phyloP scores from a whole-genome alignment of 2,329 filamentous ascomycete genomes.

The Cercospora sp. region DNA sequence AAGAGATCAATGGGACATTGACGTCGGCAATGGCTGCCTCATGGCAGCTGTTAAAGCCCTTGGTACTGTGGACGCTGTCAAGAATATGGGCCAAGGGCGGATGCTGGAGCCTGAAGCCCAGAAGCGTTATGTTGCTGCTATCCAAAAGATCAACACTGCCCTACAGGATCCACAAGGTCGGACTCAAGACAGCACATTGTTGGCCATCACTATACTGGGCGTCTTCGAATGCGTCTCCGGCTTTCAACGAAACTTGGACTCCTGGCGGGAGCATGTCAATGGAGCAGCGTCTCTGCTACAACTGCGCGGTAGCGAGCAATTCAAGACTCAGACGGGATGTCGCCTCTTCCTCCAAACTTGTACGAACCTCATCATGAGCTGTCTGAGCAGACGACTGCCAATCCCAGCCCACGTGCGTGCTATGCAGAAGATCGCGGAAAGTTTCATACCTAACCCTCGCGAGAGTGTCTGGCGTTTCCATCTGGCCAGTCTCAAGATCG shows the following conservation, averaged over 20 bases:
- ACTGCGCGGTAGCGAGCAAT: conserved; percentile 20
- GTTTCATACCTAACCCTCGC: conserved; percentile 14
- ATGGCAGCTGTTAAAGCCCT: conserved; percentile 17
- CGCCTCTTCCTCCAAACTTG: conserved; percentile 20
- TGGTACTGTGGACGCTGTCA: conserved; percentile 17
- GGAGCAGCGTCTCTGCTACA: conserved; percentile 22
- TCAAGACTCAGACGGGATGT: conserved; percentile 20
- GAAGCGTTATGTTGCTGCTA: conserved; percentile 19
- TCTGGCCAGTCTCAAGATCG: conserved; percentile 14
- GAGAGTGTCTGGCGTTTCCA: conserved; percentile 22
- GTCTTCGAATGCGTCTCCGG: conserved; percentile 65
- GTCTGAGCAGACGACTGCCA: conserved; percentile 19
- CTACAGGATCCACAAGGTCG: conserved; percentile 14
- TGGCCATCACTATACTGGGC: conserved; percentile 57
- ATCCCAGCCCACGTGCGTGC: conserved; percentile 19
- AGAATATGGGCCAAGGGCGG: conserved; percentile 11
- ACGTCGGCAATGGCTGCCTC: conserved; percentile 22
- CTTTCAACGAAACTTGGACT: conserved; percentile 58
- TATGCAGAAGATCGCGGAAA: conserved; percentile 17
- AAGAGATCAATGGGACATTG: conserved; percentile 19
- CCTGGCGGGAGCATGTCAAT: conserved; percentile 48
- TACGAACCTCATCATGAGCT: conserved; percentile 21
- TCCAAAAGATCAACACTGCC: conserved; percentile 18
- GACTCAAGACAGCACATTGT: conserved; percentile 18
- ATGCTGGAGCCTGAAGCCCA: conserved; percentile 14